Conservation (phyloP, 2,329 filamentous ascomycete species). For the Thielaviopsis populi region DNA sequence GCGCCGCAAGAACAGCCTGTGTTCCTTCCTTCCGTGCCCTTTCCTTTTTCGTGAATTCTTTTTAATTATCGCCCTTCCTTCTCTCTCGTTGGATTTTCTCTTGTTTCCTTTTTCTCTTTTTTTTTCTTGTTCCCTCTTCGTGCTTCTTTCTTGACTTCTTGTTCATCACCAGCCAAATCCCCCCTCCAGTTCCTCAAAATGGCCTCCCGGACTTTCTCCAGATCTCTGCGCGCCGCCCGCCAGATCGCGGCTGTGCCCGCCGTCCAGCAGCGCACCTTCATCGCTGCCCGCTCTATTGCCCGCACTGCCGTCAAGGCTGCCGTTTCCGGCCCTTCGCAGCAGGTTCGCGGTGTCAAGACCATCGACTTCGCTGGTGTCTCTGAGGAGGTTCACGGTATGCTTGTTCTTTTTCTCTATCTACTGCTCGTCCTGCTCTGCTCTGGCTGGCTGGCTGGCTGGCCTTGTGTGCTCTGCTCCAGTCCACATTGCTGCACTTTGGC, state of each 20-base stretch:
- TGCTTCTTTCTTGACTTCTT: slow-evolving; percentile 3
- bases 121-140: slow-evolving; percentile 10
- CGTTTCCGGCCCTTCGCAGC: slow-evolving; percentile 41
- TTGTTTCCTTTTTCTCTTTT: slow-evolving; percentile 13
- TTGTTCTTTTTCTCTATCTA: too few species aligned
- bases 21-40: not conserved
- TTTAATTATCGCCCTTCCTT: slow-evolving; percentile 8
- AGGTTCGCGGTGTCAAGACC: slow-evolving; percentile 86
- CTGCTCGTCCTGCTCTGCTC: slow-evolving; percentile 10
- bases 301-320: slow-evolving; percentile 39
- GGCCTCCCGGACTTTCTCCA: slow-evolving; percentile 62
- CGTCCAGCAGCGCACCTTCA: slow-evolving; percentile 47
- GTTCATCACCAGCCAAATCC: slow-evolving; percentile 20
- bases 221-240: slow-evolving; percentile 48
- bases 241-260: slow-evolving; percentile 43
- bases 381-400: slow-evolving; percentile 82
- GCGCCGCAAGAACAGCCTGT: not conserved
- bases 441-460: too few species aligned
- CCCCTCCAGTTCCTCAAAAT: slow-evolving; percentile 33
- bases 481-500: not conserved
- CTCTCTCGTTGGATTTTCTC: slow-evolving; percentile 7
- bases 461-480: not conserved
- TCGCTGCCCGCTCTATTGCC: slow-evolving; percentile 42
- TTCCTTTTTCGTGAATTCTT: slow-evolving; percentile 5
- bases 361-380: slow-evolving; percentile 95